These are phyloP conservation scores for Plectranthus barbatus DNA, from an alignment of 257 asterid species.

Conservation along the genomic window DNA sequence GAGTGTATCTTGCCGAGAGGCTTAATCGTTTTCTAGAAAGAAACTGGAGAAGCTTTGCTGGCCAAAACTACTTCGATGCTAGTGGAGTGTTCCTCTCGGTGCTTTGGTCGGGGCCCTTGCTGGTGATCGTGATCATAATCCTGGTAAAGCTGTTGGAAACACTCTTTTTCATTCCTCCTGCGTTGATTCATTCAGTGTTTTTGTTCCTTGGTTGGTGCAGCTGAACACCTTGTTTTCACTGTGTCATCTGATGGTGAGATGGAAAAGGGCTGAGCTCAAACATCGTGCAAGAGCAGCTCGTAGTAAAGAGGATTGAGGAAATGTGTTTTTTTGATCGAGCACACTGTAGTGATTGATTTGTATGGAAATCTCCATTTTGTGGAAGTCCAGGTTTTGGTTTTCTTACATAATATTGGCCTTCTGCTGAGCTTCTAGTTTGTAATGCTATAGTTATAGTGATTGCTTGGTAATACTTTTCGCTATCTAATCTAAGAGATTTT, in stretches of 20 bases:
- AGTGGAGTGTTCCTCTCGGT: slow-evolving; percentile 81
- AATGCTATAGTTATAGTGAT: neutral
- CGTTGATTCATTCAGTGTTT: neutral
- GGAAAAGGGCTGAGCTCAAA: slow-evolving; percentile 87
- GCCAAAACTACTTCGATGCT: slow-evolving; percentile 81
- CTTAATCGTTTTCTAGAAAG: slow-evolving; percentile 54
- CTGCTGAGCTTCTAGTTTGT: neutral
- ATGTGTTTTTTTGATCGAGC: neutral
- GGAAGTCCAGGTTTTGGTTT: slow-evolving; percentile 16
- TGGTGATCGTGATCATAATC: slow-evolving; percentile 64
- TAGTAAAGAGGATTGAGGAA: slow-evolving; percentile 48
- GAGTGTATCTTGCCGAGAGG: slow-evolving; percentile 86
- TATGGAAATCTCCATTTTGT: neutral
- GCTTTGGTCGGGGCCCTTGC: slow-evolving; percentile 93
- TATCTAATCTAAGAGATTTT: no score
- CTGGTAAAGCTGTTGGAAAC: slow-evolving; percentile 43
- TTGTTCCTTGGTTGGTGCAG: slow-evolving; percentile 32
- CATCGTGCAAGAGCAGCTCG: slow-evolving; percentile 83
- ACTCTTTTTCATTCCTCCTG: neutral
- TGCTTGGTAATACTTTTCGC: neutral
- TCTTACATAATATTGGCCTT: slow-evolving; percentile 6
- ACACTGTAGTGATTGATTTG: no score
- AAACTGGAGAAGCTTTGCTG: slow-evolving; percentile 88
- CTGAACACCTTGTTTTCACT: slow-evolving; percentile 76
- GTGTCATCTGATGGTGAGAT: slow-evolving; percentile 73